A percentile compares a stretch with the other conserved stretches of the same genome.
Conservation (phyloP, 306 rosid species). For the Oxytropis ochrocephala region DNA sequence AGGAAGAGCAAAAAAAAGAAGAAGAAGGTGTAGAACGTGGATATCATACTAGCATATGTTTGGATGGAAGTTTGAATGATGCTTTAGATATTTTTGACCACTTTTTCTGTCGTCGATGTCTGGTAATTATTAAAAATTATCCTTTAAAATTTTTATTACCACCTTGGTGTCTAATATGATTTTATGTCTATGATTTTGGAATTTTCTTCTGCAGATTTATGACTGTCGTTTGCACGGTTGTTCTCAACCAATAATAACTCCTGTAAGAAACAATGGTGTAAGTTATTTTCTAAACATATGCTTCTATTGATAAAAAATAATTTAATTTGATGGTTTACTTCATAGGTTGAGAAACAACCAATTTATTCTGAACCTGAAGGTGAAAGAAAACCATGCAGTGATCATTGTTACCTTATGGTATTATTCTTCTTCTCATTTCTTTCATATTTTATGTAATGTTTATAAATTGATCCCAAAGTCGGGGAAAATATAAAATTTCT, state of each 20-base stretch:
- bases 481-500: not conserved
- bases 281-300: slow-evolving; percentile 2
- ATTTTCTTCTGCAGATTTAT: slow-evolving; percentile 43
- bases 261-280: slow-evolving; percentile 44
- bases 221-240: slow-evolving; percentile 78
- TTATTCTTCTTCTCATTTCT: slow-evolving; percentile 19
- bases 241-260: slow-evolving; percentile 50
- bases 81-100: slow-evolving; percentile 63
- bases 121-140: slow-evolving; percentile 39
- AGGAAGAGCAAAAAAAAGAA: slow-evolving; percentile 25
- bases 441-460: not conserved
- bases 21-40: slow-evolving; percentile 30
- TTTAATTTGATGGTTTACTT: slow-evolving; percentile 26
- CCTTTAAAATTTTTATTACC: not conserved
- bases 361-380: slow-evolving; percentile 57
- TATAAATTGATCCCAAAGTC: not conserved
- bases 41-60: slow-evolving; percentile 36
- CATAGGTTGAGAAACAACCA: slow-evolving; percentile 59
- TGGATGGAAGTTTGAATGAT: slow-evolving; percentile 54
- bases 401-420: slow-evolving; percentile 71
- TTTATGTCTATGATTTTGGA: slow-evolving; percentile 6
- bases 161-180: not conserved
- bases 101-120: slow-evolving; percentile 83
- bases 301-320: slow-evolving; percentile 20
- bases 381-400: slow-evolving; percentile 62